Evolutionary conservation across 2,329 filamentous ascomycete genomes (phyloP), one percentile per base, ranked within the genome.

Genomic region (Fusarium vanettenii): DNA sequence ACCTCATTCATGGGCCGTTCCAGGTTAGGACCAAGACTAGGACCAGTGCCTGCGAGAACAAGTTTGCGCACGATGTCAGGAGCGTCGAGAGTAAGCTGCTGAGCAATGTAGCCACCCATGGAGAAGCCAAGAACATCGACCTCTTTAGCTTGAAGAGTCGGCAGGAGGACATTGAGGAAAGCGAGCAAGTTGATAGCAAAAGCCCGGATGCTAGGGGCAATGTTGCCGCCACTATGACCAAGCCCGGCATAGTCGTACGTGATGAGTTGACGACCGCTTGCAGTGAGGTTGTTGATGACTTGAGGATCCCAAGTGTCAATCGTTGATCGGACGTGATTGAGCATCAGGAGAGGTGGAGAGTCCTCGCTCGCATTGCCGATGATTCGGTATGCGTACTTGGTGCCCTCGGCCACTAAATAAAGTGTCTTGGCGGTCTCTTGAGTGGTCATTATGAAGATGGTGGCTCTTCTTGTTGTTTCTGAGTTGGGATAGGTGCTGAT

Each of bases 281-380:
- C 5, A 10, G 60, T 52, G 18, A 52, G 43, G 31, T 63, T 63
- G 43, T 63, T 52, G 22, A 63, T 52, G 16, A 63, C 29, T 13
- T 63, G 9, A n/a, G 60, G 60, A 18, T 63, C 60, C 60, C 43
- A 63, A 14, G 60, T 63, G 16, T 63, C 60, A 20, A 52, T 63
- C 14, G 60, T 63, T 10, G 60, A 63, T 10, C 60, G 60, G 9
- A 63, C 60, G 16, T 63, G 60, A 18, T 63, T 55, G 60, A 63
- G 60, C 60, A 63, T 63, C 16, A 63, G 43, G 10, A 63, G 60
- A 11, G 60, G 60, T 7, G 60, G 43, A 6, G 41, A 52, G 29
- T 27, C 41, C 16, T 20, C 5, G 31, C 27, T 63, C 14, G 60
- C 20, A 10, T 63, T 63, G 22, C 60, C 60, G 16, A 63, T 63